Evolutionary conservation across 2,329 filamentous ascomycete species (phyloP).

Genomic region (Coniochaeta ligniaria): DNA sequence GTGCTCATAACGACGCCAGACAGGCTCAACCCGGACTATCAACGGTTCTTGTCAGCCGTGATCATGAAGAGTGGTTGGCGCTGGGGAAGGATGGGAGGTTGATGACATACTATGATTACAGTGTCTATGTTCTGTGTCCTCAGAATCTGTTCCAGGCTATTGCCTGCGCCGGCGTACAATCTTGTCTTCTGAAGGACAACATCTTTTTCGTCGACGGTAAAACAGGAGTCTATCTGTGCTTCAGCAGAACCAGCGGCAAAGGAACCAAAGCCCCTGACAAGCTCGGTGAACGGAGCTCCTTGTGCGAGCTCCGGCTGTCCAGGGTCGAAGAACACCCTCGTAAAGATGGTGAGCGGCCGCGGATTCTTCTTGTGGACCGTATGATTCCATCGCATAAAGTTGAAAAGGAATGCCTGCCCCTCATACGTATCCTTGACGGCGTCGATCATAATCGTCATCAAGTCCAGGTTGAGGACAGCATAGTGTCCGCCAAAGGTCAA

Average conservation of each 20-base stretch:
- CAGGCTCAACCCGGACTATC: constrained; percentile 29
- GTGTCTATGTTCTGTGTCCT: constrained; percentile 29
- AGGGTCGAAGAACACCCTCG: constrained; percentile 16
- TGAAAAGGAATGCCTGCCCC: too few relatives aligned
- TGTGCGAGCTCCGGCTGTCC: constrained; percentile 24
- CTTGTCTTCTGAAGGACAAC: constrained; percentile 32
- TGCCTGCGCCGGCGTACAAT: constrained; percentile 32
- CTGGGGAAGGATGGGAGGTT: not conserved
- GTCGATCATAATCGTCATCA: constrained; percentile 28
- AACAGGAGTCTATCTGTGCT: constrained; percentile 7
- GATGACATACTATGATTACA: constrained; percentile 25
- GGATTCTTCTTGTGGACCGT: too few relatives aligned
- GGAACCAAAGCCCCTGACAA: constrained; percentile 18
- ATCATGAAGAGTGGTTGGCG: too few relatives aligned
- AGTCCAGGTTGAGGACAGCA: constrained; percentile 34
- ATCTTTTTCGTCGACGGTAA: constrained; percentile 23
- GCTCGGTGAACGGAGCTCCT: constrained; percentile 24
- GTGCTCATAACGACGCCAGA: constrained; percentile 34
- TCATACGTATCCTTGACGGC: constrained; percentile 18
- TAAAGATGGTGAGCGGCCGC: too few relatives aligned
- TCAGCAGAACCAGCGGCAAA: constrained; percentile 16
- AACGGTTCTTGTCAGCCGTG: too few relatives aligned
- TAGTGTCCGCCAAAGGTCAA: constrained; percentile 24
- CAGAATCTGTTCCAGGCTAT: constrained; percentile 31
- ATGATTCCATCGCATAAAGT: too few relatives aligned